Evolutionary conservation across 78 protist species (phyloP).

Genomic region (Dictyostelium intermedium): DNA sequence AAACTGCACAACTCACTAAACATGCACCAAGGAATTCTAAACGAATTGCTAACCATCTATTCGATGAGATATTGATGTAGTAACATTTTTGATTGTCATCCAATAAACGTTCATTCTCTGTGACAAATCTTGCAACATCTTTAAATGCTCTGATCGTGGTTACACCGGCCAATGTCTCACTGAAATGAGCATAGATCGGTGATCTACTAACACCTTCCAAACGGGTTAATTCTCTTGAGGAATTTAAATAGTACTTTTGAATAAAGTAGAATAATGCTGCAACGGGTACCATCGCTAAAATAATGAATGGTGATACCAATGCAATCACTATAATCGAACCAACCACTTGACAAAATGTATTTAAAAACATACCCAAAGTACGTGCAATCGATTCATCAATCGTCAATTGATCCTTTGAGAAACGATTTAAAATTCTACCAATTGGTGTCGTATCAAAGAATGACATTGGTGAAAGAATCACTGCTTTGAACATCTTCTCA

Average conservation of each 20-base stretch:
- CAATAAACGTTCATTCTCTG: slow-evolving; percentile 23
- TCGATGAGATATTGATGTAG: slow-evolving; percentile 47
- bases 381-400: slow-evolving; percentile 85
- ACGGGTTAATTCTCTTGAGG: slow-evolving; percentile 90
- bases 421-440: slow-evolving; percentile 96
- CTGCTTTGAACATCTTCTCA: slow-evolving; percentile 69
- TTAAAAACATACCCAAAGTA: slow-evolving; percentile 69
- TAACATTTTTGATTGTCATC: slow-evolving; percentile 80
- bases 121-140: slow-evolving; percentile 4
- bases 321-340: slow-evolving; percentile 62
- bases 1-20: slow-evolving; percentile 58
- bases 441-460: slow-evolving; percentile 97
- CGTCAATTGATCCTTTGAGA: slow-evolving; percentile 87
- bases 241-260: slow-evolving; percentile 82
- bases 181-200: slow-evolving; percentile 93
- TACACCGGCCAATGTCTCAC: slow-evolving; percentile 93
- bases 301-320: slow-evolving; percentile 77
- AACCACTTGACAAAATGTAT: slow-evolving; percentile 72
- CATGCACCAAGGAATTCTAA: slow-evolving; percentile 84
- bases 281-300: slow-evolving; percentile 78
- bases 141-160: slow-evolving; percentile 94
- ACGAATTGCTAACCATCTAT: slow-evolving; percentile 91
- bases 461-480: slow-evolving; percentile 94
- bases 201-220: slow-evolving; percentile 90
- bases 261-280: slow-evolving; percentile 75